These are phyloP conservation scores for Lablab purpureus DNA, from an alignment of 306 rosid species.

Conservation along the genomic window DNA sequence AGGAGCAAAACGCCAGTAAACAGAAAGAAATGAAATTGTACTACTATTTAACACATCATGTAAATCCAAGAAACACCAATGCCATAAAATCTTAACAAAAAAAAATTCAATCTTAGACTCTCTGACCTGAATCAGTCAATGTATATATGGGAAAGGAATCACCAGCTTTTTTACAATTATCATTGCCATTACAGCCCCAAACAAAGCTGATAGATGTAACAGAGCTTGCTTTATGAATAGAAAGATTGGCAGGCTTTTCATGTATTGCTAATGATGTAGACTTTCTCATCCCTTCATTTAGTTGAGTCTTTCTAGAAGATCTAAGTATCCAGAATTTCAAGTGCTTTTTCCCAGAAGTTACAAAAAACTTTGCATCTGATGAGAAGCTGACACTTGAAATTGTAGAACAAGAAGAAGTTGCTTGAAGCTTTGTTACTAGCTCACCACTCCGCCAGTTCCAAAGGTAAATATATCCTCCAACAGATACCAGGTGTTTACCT, in stretches of 20 bases:
- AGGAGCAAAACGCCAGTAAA: slow-evolving; percentile 6
- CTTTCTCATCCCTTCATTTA: slow-evolving; percentile 52
- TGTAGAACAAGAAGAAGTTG: slow-evolving; percentile 67
- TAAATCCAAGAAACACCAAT: slow-evolving; percentile 40
- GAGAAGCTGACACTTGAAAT: slow-evolving; percentile 74
- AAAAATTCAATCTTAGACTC: slow-evolving; percentile 3
- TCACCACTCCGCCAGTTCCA: slow-evolving; percentile 74
- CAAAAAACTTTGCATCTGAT: slow-evolving; percentile 63
- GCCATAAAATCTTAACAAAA: slow-evolving; percentile 20
- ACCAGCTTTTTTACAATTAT: slow-evolving; percentile 52
- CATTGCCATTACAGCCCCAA: slow-evolving; percentile 34
- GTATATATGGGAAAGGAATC: slow-evolving; percentile 62
- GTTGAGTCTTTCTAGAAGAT: slow-evolving; percentile 60
- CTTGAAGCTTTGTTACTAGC: slow-evolving; percentile 72
- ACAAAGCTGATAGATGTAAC: slow-evolving; percentile 60
- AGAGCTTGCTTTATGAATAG: slow-evolving; percentile 65
- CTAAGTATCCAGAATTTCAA: slow-evolving; percentile 75
- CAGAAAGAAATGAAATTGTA: slow-evolving; percentile 27
- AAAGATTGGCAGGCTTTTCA: slow-evolving; percentile 70
- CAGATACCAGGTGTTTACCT: slow-evolving; percentile 77
- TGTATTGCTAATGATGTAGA: slow-evolving; percentile 50
- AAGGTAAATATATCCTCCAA: slow-evolving; percentile 70
- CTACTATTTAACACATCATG: slow-evolving; percentile 10
- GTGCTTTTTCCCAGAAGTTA: slow-evolving; percentile 81
- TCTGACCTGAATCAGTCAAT: slow-evolving; percentile 75